A percentile compares a stretch with the other conserved stretches of the same genome.
Evolutionary conservation across 306 rosid genomes (phyloP).

Genomic region (Phaseolus lunatus): DNA sequence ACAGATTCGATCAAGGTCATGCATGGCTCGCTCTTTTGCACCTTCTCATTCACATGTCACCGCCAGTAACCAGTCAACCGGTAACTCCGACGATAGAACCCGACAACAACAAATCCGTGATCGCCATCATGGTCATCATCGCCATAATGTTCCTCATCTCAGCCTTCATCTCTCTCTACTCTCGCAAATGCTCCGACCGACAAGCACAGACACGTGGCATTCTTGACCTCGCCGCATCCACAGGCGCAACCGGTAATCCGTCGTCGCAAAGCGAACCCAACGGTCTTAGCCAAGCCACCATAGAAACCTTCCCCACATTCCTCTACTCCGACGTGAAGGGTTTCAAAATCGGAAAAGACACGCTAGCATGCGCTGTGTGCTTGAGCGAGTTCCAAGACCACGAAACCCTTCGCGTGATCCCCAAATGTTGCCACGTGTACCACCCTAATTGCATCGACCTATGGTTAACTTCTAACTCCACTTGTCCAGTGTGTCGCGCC

Average conservation of each 20-base stretch:
- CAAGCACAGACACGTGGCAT: slow-evolving; percentile 28
- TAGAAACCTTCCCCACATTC: slow-evolving; percentile 72
- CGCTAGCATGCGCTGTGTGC: slow-evolving; percentile 84
- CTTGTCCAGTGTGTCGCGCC: slow-evolving; percentile 91
- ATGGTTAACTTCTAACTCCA: slow-evolving; percentile 73
- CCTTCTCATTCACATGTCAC: slow-evolving; percentile 15
- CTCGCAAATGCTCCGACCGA: slow-evolving; percentile 64
- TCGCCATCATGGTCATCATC: slow-evolving; percentile 57
- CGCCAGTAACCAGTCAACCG: slow-evolving; percentile 47
- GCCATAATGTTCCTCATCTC: slow-evolving; percentile 61
- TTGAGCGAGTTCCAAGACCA: slow-evolving; percentile 72
- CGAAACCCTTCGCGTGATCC: slow-evolving; percentile 69
- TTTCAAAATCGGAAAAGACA: slow-evolving; percentile 62
- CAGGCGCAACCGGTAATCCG: not conserved
- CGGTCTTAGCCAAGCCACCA: slow-evolving; percentile 63
- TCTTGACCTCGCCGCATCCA: slow-evolving; percentile 26
- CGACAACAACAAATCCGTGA: slow-evolving; percentile 48
- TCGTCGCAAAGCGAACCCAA: slow-evolving; percentile 18
- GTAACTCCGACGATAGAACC: not conserved
- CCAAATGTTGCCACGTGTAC: slow-evolving; percentile 79
- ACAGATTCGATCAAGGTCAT: slow-evolving; percentile 7
- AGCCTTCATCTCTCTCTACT: slow-evolving; percentile 73
- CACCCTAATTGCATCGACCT: slow-evolving; percentile 71
- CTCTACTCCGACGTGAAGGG: slow-evolving; percentile 73
- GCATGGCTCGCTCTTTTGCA: slow-evolving; percentile 13